Percentiles rank a stretch among this genome's conserved stretches.
Evolutionary conservation across 768 basidiomycete genomes (phyloP).

Genomic region (Tricholoma flavovirens): DNA sequence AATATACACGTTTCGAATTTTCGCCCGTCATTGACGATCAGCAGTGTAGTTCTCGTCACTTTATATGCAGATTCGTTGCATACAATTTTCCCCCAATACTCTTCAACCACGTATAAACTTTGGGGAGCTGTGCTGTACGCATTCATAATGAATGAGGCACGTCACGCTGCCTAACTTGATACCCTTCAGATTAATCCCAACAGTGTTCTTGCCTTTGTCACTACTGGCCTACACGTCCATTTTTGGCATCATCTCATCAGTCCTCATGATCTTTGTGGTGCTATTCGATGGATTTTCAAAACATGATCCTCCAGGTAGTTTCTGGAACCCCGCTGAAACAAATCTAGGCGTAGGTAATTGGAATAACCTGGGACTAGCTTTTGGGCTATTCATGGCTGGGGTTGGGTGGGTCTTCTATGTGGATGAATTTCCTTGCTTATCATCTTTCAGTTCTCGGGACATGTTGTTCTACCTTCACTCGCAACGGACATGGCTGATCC

Average conservation of each 20-base stretch:
- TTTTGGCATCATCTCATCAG: slow-evolving; percentile 73
- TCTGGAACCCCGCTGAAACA: slow-evolving; percentile 73
- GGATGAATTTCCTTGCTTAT: neutral
- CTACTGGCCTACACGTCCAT: slow-evolving; percentile 87
- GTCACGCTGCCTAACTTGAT: slow-evolving; percentile 3
- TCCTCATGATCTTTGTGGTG: slow-evolving; percentile 71
- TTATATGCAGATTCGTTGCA: slow-evolving; percentile 85
- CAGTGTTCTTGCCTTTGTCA: slow-evolving; percentile 79
- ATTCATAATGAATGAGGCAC: neutral
- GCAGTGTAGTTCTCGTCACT: slow-evolving; percentile 81
- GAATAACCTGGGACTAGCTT: slow-evolving; percentile 65
- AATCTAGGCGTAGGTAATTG: slow-evolving; percentile 46
- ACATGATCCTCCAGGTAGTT: slow-evolving; percentile 66
- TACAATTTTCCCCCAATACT: slow-evolving; percentile 60
- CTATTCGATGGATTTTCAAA: slow-evolving; percentile 80
- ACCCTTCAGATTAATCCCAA: slow-evolving; percentile 63
- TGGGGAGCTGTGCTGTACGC: slow-evolving; percentile 66
- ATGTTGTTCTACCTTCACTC: slow-evolving; percentile 86
- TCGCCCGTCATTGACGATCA: neutral
- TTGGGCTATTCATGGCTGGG: slow-evolving; percentile 91
- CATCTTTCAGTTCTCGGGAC: slow-evolving; percentile 69
- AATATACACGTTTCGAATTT: neutral
- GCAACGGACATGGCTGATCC: slow-evolving; percentile 89
- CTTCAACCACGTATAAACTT: slow-evolving; percentile 69
- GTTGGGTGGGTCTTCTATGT: slow-evolving; percentile 34